Base-by-base conservation (phyloP, 2,329 filamentous ascomycete species). In the Kalmusia sp. region DNA sequence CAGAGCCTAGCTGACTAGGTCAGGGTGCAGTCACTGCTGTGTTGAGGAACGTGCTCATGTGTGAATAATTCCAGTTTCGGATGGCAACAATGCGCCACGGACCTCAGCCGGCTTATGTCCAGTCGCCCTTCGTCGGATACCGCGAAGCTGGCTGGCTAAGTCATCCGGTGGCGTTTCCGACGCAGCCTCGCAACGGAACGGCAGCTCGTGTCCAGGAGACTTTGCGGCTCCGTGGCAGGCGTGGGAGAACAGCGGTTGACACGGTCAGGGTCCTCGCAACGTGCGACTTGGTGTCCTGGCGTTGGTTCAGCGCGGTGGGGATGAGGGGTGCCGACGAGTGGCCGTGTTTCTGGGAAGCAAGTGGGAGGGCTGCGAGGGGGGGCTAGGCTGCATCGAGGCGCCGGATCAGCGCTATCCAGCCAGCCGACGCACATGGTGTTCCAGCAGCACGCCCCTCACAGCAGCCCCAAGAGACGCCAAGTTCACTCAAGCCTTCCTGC, bases 401-500 rank as follows among this genome's bases (percentile, higher is more conserved):
- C 33, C 49, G 49, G 41, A 51, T 51, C 49, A 46, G 48, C 49
- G 25, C 33, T 19, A 24, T 14, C 37, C 35, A 38, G 22, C 30
- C 7, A 5, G 17, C 54, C 41, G 50, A 57, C 37, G 49, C 27
- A 57, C 52, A 30, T 46, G 44, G 47, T 34, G 57, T 62, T 47
- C 47, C 57, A 58, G 50, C 37, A 17, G 38, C 46, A 30, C 43
- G 30, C 49, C 52, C 53, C 57, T 22, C 43, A 17, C 46, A 15
- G 30, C 51, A 19, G n/a, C 19, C 52, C 46, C 44, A 51, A 55
- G 45, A 59, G 41, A n/a, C 43, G 63, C 58, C 61, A 60, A 64
- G 59, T 45, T 38, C 39, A 59, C 62, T 62, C 64, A 64, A 65
- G 64, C 58, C 58, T 61, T 55, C 54, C 47, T 28, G 43, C 47